These are phyloP conservation scores for Fonsecaea pugnacius DNA, from an alignment of 2,329 filamentous ascomycete species.

Conservation along the genomic window DNA sequence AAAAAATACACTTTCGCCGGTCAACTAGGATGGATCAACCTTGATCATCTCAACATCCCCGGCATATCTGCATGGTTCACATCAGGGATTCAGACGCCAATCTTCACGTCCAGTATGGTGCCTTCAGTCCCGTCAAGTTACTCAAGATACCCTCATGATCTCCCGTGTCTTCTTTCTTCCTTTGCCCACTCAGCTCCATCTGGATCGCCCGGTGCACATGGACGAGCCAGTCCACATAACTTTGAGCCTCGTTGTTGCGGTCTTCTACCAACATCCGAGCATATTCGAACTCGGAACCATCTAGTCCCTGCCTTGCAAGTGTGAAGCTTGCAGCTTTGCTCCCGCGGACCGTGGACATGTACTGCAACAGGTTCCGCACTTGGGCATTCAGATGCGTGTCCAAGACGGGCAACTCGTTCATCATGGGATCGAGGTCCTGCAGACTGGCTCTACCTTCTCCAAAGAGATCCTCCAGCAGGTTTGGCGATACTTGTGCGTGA, in stretches of 20 bases:
- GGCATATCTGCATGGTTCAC: conserved; percentile 10
- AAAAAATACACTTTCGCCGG: not conserved
- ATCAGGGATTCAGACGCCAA: not conserved
- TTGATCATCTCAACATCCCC: not conserved
- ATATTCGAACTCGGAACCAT: conserved; percentile 96
- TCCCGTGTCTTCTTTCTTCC: conserved; percentile 48
- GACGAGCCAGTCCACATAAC: conserved; percentile 98
- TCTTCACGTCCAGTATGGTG: conserved; percentile 50
- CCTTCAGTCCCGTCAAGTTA: conserved; percentile 51
- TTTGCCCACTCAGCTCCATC: conserved; percentile 68
- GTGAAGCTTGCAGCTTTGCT: conserved; percentile 89
- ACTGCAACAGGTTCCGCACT: conserved; percentile 89
- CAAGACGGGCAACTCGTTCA: conserved; percentile 77
- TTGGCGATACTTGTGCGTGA: conserved; percentile 88
- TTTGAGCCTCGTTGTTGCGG: conserved; percentile 95
- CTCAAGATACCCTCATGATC: conserved; percentile 49
- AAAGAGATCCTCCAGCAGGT: conserved; percentile 87
- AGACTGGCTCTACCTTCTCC: conserved; percentile 74
- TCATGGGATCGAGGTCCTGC: conserved; percentile 78
- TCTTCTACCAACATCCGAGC: conserved; percentile 89
- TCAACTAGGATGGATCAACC: not conserved
- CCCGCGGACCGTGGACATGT: conserved; percentile 76
- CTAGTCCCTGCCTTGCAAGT: conserved; percentile 86
- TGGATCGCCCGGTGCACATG: conserved; percentile 92
- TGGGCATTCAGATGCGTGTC: conserved; percentile 94